Evolutionary conservation across 129 eudicot species (phyloP).

Genomic region (Flaveria bidentis): DNA sequence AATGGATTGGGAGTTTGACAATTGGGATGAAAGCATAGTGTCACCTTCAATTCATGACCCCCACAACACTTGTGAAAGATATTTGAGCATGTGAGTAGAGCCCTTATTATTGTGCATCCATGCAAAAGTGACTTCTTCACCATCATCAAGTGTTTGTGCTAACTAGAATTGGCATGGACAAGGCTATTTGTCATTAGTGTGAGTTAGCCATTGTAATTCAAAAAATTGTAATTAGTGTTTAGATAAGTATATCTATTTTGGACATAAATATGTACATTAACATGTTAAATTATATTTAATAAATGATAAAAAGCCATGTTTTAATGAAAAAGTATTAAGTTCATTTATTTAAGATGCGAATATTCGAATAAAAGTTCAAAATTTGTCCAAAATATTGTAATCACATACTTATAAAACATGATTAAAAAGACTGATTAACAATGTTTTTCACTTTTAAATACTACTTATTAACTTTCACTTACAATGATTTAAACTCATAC

Average conservation of each 20-base stretch:
- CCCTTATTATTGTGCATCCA: conserved; percentile 26
- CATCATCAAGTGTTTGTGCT: background rate
- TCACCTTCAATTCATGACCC: conserved; percentile 26
- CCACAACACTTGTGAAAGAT: conserved; percentile 15
- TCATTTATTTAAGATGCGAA: background rate
- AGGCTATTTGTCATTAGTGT: background rate
- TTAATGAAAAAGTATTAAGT: background rate
- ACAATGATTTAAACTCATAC: too few species aligned
- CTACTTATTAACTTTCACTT: too few species aligned
- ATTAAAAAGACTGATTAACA: too few species aligned
- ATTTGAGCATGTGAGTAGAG: conserved; percentile 16
- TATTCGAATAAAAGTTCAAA: background rate
- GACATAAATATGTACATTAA: background rate
- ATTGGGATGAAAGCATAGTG: conserved; percentile 7
- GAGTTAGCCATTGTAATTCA: background rate
- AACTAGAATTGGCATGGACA: conserved; percentile 22
- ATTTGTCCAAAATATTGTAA: too few species aligned
- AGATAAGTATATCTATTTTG: background rate
- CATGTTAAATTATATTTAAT: too few species aligned
- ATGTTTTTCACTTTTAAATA: too few species aligned
- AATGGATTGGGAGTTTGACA: conserved; percentile 26
- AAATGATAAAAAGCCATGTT: too few species aligned
- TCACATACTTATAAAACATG: too few species aligned
- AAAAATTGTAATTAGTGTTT: too few species aligned
- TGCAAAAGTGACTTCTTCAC: conserved; percentile 28